These are phyloP conservation scores for Rhodofomes roseus DNA, from an alignment of 1,284 basidiomycete genomes.

Conservation along the genomic window DNA sequence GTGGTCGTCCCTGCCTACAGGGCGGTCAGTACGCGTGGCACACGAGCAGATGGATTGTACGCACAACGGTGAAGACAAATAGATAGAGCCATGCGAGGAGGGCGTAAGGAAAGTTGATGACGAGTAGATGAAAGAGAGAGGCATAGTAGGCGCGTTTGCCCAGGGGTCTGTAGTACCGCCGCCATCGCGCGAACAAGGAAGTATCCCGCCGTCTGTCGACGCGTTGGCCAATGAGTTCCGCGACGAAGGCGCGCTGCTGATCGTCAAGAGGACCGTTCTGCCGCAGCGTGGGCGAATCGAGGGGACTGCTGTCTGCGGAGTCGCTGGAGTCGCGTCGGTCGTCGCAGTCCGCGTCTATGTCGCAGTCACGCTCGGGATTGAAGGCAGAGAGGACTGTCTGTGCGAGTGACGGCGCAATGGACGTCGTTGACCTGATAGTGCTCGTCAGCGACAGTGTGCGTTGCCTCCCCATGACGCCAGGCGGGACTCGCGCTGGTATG, in stretches of 20 bases:
- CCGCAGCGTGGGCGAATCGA: constrained; percentile 12
- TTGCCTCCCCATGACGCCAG: constrained; percentile 18
- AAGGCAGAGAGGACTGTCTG: constrained; percentile 67
- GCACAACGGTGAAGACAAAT: constrained; percentile 73
- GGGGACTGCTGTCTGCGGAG: constrained; percentile 10
- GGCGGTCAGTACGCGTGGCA: neutral
- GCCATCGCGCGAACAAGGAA: constrained; percentile 30
- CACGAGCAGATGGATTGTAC: constrained; percentile 23
- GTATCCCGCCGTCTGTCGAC: constrained; percentile 6
- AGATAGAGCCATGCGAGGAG: constrained; percentile 68
- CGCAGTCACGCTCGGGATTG: constrained; percentile 38
- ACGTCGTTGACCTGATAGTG: constrained; percentile 41
- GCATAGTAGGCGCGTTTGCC: constrained; percentile 50
- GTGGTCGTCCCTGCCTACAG: constrained; percentile 58
- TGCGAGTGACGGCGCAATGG: constrained; percentile 56
- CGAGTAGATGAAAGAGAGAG: constrained; percentile 60
- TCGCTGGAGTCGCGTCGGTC: constrained; percentile 12
- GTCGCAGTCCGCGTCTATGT: constrained; percentile 32
- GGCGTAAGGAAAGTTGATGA: constrained; percentile 75
- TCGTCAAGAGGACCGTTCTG: constrained; percentile 14
- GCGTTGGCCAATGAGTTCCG: constrained; percentile 17
- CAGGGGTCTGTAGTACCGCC: constrained; percentile 62
- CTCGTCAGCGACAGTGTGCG: constrained; percentile 57
- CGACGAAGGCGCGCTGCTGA: constrained; percentile 16
- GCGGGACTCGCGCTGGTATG: constrained; percentile 12